A percentile compares a stretch with the other conserved stretches of the same genome.
Evolutionary conservation across 352 stramenopile genomes (phyloP).

Genomic region (Globisporangium paddicum): DNA sequence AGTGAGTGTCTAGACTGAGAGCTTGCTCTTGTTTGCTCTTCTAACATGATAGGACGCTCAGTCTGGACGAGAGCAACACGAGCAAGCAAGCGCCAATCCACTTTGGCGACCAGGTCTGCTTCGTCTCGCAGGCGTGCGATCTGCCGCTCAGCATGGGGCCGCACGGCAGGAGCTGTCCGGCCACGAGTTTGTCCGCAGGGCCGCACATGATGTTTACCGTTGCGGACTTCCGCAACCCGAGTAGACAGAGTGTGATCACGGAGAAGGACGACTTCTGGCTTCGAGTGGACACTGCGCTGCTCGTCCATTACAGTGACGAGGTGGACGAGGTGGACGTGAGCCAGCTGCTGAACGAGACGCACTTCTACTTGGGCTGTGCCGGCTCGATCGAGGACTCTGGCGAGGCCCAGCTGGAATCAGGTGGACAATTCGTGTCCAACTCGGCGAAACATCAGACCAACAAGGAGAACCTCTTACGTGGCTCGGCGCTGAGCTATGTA

Average conservation of each 20-base stretch:
- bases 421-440: neutral
- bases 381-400: slow-evolving; percentile 31
- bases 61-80: slow-evolving; percentile 42
- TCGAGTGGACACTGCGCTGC: slow-evolving; percentile 26
- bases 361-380: slow-evolving; percentile 51
- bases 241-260: slow-evolving; percentile 32
- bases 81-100: slow-evolving; percentile 37
- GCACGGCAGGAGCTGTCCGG: slow-evolving; percentile 30
- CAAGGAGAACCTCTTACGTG: slow-evolving; percentile 6
- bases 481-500: slow-evolving; percentile 1
- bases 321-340: slow-evolving; percentile 23
- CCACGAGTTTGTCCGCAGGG: slow-evolving; percentile 18
- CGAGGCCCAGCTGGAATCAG: neutral
- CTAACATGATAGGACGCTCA: slow-evolving; percentile 20
- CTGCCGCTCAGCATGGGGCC: slow-evolving; percentile 44
- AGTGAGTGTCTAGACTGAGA: too few relatives aligned
- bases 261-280: slow-evolving; percentile 54
- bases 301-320: slow-evolving; percentile 2
- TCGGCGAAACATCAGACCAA: neutral
- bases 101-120: slow-evolving; percentile 58
- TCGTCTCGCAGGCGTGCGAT: slow-evolving; percentile 39
- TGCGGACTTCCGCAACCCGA: slow-evolving; percentile 52
- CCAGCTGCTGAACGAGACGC: slow-evolving; percentile 43
- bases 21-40: neutral
- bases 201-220: slow-evolving; percentile 67